Evolutionary conservation across 768 basidiomycete genomes (phyloP), one percentile per base, ranked within the genome.

Genomic region (Suillus decipiens): DNA sequence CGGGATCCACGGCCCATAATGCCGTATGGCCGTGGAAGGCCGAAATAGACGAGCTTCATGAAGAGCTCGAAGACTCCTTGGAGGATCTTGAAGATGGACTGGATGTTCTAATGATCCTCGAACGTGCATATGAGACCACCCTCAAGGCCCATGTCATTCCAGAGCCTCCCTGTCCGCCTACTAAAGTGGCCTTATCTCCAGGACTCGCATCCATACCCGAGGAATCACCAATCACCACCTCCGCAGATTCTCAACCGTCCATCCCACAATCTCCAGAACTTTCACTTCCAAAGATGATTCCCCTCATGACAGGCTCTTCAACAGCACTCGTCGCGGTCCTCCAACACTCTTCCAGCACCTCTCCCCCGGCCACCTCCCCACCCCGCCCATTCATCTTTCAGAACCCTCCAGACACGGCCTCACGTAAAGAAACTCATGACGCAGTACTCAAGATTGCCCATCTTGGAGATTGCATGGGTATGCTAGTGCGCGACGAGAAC

Each of bases 391-490:
- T 61, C 42, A 28, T 69, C 5, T 66, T 72, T 47, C 64, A 68
- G 28, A 53, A 69, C 0, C 67, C 71, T 1, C 41, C 59, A 47
- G 63, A 63, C 31, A 33, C 33, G 7, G 17, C 58, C 5, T 50
- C 68, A 69, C 77, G 61, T 70, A 79, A 28, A 73, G 80, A 62
- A 71, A 78, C 34, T 66, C 73, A 78, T 60, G 84, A 84, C 42
- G 86, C 89, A 0, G 86, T 91, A 47, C 82, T 96, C 45, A 85
- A 87, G 64, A 87, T 96, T 31, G 93, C 93, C 0, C 92, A 95
- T 68, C 74, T 96, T 9, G 93, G 94, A 10, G 93, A 96, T 70
- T 93, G 93, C 72, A 90, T 90, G 84, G 88, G 89, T 28, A 89
- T 93, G 83, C 82, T 97, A 24, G 86, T 98, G 22, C 86, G 95